Conservation (phyloP, 495 filamentous ascomycete species). For the Hypoxylon fuscum region DNA sequence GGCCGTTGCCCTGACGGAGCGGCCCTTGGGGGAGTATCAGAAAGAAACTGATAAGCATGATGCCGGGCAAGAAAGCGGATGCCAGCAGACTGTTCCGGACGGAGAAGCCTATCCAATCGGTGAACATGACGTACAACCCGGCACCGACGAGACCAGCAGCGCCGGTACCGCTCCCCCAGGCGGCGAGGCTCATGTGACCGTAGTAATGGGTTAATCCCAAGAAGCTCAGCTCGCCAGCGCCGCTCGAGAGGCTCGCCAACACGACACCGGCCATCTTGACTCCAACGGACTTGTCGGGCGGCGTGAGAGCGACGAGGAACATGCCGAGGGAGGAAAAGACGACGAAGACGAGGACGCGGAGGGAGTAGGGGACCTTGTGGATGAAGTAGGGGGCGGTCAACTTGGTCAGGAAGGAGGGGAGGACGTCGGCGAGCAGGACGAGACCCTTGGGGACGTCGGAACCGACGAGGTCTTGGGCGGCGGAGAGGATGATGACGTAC, state of each 20-base stretch:
- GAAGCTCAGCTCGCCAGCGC: constrained; percentile 88
- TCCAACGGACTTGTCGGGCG: constrained; percentile 67
- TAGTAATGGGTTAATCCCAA: constrained; percentile 93
- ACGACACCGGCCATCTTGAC: constrained; percentile 83
- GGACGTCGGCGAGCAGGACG: constrained; percentile 91
- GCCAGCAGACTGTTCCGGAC: constrained; percentile 75
- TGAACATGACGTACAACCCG: constrained; percentile 85
- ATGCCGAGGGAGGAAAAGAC: constrained; percentile 79
- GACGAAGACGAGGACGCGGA: constrained; percentile 78
- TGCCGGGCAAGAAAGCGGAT: constrained; percentile 77
- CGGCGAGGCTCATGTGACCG: constrained; percentile 85
- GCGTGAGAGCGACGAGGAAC: constrained; percentile 85
- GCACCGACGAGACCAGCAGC: constrained; percentile 88
- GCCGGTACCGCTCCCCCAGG: constrained; percentile 93
- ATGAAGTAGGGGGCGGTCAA: constrained; percentile 93
- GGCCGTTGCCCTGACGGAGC: constrained; percentile 50
- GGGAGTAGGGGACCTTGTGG: constrained; percentile 79
- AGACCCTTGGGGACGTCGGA: constrained; percentile 83
- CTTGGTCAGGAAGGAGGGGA: constrained; percentile 89
- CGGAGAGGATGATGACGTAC: constrained; percentile 95
- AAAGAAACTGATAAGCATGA: constrained; percentile 91
- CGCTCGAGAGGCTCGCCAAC: constrained; percentile 84
- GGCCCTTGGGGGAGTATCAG: constrained; percentile 72
- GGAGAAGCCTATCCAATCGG: constrained; percentile 76
- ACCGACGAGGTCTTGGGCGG: constrained; percentile 95